These are phyloP conservation scores for Kalmanozyma brasiliensis DNA, from an alignment of 1,284 basidiomycete species.

Conservation along the genomic window DNA sequence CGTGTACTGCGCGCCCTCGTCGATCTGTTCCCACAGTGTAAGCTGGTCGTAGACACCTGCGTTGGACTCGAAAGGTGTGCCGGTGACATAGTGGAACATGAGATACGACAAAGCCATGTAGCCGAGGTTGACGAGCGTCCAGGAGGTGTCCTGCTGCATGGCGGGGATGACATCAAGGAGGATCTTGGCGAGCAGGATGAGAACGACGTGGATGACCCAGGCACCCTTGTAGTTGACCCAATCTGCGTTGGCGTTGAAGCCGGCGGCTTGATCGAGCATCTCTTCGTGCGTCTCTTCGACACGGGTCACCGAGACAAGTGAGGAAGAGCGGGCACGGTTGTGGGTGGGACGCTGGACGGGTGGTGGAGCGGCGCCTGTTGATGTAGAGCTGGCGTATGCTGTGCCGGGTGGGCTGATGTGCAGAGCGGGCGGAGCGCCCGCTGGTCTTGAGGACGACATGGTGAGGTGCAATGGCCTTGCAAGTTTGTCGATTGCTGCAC, in stretches of 20 bases:
- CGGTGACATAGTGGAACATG: slow-evolving; percentile 99
- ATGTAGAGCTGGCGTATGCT: slow-evolving; percentile 16
- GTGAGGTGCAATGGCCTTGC: background rate
- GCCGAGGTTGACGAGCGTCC: slow-evolving; percentile 91
- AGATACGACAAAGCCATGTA: slow-evolving; percentile 95
- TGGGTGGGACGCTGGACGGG: slow-evolving; percentile 34
- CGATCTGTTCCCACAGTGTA: slow-evolving; percentile 99
- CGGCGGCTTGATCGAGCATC: slow-evolving; percentile 68
- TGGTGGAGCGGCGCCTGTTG: slow-evolving; percentile 30
- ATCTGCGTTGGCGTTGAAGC: slow-evolving; percentile 86
- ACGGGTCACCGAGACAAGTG: slow-evolving; percentile 69
- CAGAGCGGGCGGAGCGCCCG: slow-evolving; percentile 25
- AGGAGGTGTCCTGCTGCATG: slow-evolving; percentile 91
- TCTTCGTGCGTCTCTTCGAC: slow-evolving; percentile 69
- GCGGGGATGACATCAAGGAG: slow-evolving; percentile 93
- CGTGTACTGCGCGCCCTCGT: slow-evolving; percentile 97
- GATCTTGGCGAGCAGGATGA: slow-evolving; percentile 89
- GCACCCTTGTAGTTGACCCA: slow-evolving; percentile 99
- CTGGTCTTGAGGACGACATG: slow-evolving; percentile 6
- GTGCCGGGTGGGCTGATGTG: slow-evolving; percentile 43
- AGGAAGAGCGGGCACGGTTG: slow-evolving; percentile 42
- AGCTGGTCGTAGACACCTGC: slow-evolving; percentile 96
- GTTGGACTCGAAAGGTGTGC: slow-evolving; percentile 88
- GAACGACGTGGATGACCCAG: slow-evolving; percentile 95
- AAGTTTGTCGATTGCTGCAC: too few relatives aligned